A percentile compares a stretch with the other conserved stretches of the same genome.
Evolutionary conservation across 2,329 filamentous ascomycete genomes (phyloP).

Genomic region (Cucurbitaria berberidis): DNA sequence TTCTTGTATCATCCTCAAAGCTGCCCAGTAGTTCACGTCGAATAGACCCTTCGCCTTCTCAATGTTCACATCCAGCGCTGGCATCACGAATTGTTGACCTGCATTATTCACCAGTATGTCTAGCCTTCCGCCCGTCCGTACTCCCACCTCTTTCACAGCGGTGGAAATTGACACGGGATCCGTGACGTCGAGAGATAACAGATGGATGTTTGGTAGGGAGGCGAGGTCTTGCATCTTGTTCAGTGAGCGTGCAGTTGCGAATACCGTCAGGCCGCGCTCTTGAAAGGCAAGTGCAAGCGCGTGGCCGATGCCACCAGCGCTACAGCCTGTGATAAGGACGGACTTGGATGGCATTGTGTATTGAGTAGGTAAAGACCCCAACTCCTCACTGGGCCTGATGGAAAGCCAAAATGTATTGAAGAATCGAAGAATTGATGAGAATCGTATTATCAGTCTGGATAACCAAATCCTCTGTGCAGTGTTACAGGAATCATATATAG

Average conservation of each 20-base stretch:
- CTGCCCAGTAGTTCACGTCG: neutral
- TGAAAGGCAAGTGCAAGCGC: slow-evolving; percentile 62
- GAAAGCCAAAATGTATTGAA: too few relatives aligned
- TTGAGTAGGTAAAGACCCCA: neutral
- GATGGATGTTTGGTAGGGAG: neutral
- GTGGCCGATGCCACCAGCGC: slow-evolving; percentile 59
- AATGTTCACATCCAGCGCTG: neutral
- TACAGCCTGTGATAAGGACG: slow-evolving; percentile 1
- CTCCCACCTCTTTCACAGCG: neutral
- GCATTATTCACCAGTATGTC: slow-evolving; percentile 64
- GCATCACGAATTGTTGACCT: slow-evolving; percentile 20
- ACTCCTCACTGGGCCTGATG: too few relatives aligned
- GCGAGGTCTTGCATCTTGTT: neutral
- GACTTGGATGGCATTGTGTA: neutral
- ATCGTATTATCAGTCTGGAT: too few relatives aligned
- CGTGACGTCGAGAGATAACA: slow-evolving; percentile 4
- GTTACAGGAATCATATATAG: too few relatives aligned
- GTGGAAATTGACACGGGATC: slow-evolving; percentile 3
- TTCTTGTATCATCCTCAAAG: neutral
- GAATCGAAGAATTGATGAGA: too few relatives aligned
- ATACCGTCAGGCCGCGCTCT: slow-evolving; percentile 31
- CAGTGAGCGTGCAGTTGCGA: slow-evolving; percentile 16
- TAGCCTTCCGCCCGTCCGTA: slow-evolving; percentile 51
- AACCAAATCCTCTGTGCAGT: too few relatives aligned
- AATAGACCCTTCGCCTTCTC: neutral